These are phyloP conservation scores for Ustilago lituana DNA, from an alignment of 1,284 basidiomycete genomes.

Conservation along the genomic window DNA sequence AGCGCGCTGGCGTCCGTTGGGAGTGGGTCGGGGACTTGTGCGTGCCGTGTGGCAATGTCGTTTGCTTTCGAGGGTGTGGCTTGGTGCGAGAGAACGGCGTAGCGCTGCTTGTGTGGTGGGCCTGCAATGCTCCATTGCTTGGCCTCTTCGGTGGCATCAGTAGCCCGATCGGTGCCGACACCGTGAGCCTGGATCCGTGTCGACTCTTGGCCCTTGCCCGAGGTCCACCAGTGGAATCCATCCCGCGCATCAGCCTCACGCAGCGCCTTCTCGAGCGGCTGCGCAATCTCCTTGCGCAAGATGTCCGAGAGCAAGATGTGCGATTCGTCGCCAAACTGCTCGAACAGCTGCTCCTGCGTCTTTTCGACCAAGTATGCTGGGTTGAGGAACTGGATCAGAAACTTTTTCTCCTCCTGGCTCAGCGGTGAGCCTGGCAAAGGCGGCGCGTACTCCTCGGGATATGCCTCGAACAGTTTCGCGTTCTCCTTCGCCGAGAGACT, in stretches of 20 bases:
- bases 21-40: constrained; percentile 35
- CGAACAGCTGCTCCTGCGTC: constrained; percentile 81
- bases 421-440: constrained; percentile 63
- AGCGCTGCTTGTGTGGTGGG: constrained; percentile 93
- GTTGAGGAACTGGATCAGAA: constrained; percentile 77
- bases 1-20: constrained; percentile 49
- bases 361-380: constrained; percentile 86
- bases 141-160: constrained; percentile 16
- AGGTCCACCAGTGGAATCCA: constrained; percentile 63
- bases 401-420: constrained; percentile 52
- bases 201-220: constrained; percentile 32
- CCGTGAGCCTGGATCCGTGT: constrained; percentile 56
- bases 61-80: constrained; percentile 37
- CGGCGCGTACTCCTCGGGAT: constrained; percentile 42
- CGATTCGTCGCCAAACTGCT: constrained; percentile 86
- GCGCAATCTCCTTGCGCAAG: constrained; percentile 58
- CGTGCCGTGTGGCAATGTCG: constrained; percentile 22
- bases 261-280: constrained; percentile 55
- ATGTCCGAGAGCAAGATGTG: constrained; percentile 75
- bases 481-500: constrained; percentile 75
- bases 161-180: constrained; percentile 37
- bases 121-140: constrained; percentile 78
- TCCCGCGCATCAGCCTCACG: constrained; percentile 74
- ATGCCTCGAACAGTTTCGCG: constrained; percentile 73
- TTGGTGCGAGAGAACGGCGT: constrained; percentile 72